Percentiles rank a stretch among this genome's conserved stretches.
These are phyloP conservation scores for Phytopythium sindhum DNA, from an alignment of 352 stramenopile species.

Conservation along the genomic window DNA sequence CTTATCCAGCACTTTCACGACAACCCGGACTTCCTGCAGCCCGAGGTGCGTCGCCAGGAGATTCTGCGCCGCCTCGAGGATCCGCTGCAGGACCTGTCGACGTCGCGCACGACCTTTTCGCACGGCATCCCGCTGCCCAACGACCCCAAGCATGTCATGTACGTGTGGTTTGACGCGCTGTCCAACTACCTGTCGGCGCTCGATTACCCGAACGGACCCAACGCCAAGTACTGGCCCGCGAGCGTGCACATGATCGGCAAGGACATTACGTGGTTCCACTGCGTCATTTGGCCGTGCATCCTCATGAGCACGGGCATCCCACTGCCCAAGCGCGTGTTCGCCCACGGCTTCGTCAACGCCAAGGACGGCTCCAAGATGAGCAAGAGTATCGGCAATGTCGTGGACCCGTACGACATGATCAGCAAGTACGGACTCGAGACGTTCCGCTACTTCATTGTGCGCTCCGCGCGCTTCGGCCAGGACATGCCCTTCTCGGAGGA, in stretches of 20 bases:
- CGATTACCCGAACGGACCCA: conserved; percentile 88
- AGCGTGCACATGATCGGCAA: conserved; percentile 93
- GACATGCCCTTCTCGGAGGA: conserved; percentile 94
- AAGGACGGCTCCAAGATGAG: conserved; percentile 99
- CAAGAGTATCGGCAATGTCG: conserved; percentile 98
- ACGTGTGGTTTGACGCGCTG: conserved; percentile 99
- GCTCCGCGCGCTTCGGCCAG: conserved; percentile 92
- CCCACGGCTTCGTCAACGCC: conserved; percentile 98
- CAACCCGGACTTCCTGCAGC: conserved; percentile 96
- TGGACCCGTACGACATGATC: conserved; percentile 96
- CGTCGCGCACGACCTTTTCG: conserved; percentile 96
- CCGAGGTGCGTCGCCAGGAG: conserved; percentile 92
- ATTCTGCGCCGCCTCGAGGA: conserved; percentile 94
- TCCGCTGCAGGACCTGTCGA: conserved; percentile 94
- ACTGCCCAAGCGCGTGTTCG: conserved; percentile 93
- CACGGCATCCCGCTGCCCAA: conserved; percentile 94
- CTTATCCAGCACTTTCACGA: conserved; percentile 95
- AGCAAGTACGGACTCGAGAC: conserved; percentile 93
- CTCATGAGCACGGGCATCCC: conserved; percentile 96
- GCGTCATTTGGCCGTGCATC: conserved; percentile 99
- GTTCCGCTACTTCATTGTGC: conserved; percentile 93
- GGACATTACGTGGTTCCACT: conserved; percentile 99
- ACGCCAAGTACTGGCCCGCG: conserved; percentile 78
- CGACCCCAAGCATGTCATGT: conserved; percentile 96
- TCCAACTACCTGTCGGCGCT: conserved; percentile 98